Evolutionary conservation across 352 stramenopile genomes (phyloP), one percentile per base, ranked within the genome.

Genomic region (Aphanomyces astaci): DNA sequence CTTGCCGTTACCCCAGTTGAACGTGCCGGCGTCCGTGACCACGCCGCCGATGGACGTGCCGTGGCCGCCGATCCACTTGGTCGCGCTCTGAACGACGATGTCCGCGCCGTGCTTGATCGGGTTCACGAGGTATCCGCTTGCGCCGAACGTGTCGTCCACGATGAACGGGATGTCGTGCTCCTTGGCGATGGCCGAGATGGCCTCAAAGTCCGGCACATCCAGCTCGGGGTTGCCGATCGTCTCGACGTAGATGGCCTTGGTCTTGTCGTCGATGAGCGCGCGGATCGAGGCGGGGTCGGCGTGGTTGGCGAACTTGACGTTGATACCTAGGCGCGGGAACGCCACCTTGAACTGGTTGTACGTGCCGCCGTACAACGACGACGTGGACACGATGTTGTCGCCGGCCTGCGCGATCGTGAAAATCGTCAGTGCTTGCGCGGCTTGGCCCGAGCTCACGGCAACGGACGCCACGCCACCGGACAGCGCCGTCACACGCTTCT

Each of bases 51-150:
- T 89, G 7, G 95, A 92, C 65, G 97, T 93, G 71, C 95, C 97
- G 79, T 98, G 93, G 63, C 93, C 93, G 73, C 97, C 95, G 73
- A 98, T 98, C 81, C 96, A 98, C 84, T 98, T 98, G 76, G 94
- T 98, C 71, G 97, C 83, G 66, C 84, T 96, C 78, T 98, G 93
- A 59, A 98, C 83, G 33, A 95, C 91, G 25, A 98, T 80, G 75
- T 98, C 91, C 33, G 86, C 89, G 45, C 94, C 94, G 24, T 97
- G 80, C 55, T 89, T 82, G 19, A 98, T 78, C 11, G 94, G 94
- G 72, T 94, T 94, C 75, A 93, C 86, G 74, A 98, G 94, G 73
- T 97, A 96, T 0, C 92, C 92, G 54, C 81, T 86, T 49, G 88
- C 94, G 73, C 94, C 92, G 75, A 98, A 98, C 31, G 94, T 98